phyloP scores from a whole-genome alignment of 2,329 filamentous ascomycete species.

The Fusarium citri region DNA sequence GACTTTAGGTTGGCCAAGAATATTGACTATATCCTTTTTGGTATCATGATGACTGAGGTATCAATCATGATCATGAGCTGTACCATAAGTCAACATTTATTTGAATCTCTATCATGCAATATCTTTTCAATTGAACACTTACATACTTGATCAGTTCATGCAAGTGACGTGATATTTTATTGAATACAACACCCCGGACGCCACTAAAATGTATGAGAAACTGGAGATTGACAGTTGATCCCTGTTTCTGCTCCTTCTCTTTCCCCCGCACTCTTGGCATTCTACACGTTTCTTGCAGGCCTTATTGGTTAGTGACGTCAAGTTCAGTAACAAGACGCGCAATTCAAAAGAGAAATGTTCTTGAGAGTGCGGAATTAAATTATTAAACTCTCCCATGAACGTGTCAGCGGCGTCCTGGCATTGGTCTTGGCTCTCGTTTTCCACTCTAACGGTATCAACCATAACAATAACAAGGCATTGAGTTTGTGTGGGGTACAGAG shows the following conservation, averaged over 20 bases:
- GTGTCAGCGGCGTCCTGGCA: conserved; percentile 39
- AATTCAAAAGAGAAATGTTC: not conserved
- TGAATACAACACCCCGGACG: conserved; percentile 28
- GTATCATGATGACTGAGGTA: conserved; percentile 15
- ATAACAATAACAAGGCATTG: not conserved
- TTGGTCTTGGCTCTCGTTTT: conserved; percentile 21
- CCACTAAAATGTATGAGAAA: conserved; percentile 11
- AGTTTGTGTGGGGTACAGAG: not conserved
- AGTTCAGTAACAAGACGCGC: not conserved
- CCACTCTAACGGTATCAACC: not conserved
- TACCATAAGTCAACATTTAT: too few species aligned
- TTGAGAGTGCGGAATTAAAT: conserved; percentile 21
- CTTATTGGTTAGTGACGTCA: conserved; percentile 45
- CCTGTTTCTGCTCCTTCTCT: conserved; percentile 9
- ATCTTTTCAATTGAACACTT: not conserved
- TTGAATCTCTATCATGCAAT: not conserved
- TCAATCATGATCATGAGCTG: not conserved
- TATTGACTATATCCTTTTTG: not conserved
- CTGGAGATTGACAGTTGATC: conserved; percentile 33
- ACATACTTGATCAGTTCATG: not conserved
- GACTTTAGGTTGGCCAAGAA: conserved; percentile 14
- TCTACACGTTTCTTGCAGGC: conserved; percentile 16
- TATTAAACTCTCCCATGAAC: conserved; percentile 2
- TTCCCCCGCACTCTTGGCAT: conserved; percentile 40
- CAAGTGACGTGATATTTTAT: conserved; percentile 31